Conservation (phyloP, 768 basidiomycete species). For the Phanerochaete carnosa region DNA sequence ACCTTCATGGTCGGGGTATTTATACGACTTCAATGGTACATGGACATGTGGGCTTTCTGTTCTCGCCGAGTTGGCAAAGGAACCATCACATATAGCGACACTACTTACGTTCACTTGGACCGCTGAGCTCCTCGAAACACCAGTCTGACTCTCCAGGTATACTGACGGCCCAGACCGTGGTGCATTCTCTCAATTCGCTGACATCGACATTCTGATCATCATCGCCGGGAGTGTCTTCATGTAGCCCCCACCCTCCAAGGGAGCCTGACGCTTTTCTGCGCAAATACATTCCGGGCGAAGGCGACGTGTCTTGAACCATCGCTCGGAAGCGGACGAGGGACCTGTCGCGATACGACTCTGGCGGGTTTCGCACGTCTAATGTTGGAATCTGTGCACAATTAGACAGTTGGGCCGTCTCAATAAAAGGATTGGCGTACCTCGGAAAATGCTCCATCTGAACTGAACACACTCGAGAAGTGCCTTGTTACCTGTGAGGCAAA, state of each 20-base stretch:
- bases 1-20: slow-evolving; percentile 54
- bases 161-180: slow-evolving; percentile 68
- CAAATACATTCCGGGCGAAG: slow-evolving; percentile 71
- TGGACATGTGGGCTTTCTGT: slow-evolving; percentile 4
- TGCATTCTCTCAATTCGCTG: slow-evolving; percentile 56
- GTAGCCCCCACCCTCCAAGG: slow-evolving; percentile 79
- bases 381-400: slow-evolving; percentile 48
- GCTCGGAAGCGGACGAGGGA: slow-evolving; percentile 68
- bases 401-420: neutral
- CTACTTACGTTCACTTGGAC: slow-evolving; percentile 18
- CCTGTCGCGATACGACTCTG: slow-evolving; percentile 45
- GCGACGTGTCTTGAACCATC: slow-evolving; percentile 82
- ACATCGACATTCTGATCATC: slow-evolving; percentile 38
- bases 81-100: neutral
- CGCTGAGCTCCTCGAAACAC: slow-evolving; percentile 37
- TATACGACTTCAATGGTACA: slow-evolving; percentile 43
- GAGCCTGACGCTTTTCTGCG: slow-evolving; percentile 37
- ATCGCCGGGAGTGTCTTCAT: slow-evolving; percentile 23
- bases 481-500: slow-evolving; percentile 27
- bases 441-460: slow-evolving; percentile 19
- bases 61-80: neutral
- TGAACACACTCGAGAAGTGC: slow-evolving; percentile 30
- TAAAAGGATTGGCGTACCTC: slow-evolving; percentile 15
- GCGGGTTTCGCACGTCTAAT: slow-evolving; percentile 46
- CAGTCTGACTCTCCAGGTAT: slow-evolving; percentile 69